Conservation (phyloP, 352 stramenopile species). For the Aphanomyces astaci region DNA sequence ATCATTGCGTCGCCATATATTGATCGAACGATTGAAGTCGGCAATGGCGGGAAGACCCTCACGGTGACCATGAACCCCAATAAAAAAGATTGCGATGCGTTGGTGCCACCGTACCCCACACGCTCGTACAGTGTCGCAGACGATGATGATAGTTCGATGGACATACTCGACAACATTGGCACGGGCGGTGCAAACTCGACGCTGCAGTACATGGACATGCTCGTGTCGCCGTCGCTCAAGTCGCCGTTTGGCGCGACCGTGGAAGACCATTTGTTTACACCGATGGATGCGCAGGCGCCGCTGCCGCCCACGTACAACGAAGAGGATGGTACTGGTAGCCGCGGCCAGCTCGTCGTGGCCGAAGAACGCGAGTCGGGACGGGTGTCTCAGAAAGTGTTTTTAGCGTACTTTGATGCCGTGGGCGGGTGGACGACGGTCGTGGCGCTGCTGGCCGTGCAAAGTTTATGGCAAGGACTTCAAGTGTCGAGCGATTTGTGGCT, state of each 20-base stretch:
- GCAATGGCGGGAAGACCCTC: constrained; percentile 28
- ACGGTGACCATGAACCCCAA: constrained; percentile 12
- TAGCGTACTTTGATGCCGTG: constrained; percentile 37
- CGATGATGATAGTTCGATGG: neutral
- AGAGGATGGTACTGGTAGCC: constrained; percentile 16
- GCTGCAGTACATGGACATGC: constrained; percentile 7
- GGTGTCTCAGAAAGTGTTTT: constrained; percentile 57
- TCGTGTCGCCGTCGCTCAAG: constrained; percentile 17
- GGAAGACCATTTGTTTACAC: constrained; percentile 26
- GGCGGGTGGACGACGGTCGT: constrained; percentile 24
- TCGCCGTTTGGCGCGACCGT: constrained; percentile 14
- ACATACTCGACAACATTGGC: neutral
- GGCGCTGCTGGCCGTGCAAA: constrained; percentile 17
- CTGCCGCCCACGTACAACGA: constrained; percentile 1
- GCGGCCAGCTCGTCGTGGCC: constrained; percentile 41
- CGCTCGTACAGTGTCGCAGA: neutral
- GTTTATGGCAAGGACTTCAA: constrained; percentile 29
- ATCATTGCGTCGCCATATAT: constrained; percentile 34
- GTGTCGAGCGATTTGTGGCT: constrained; percentile 30
- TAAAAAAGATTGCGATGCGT: neutral
- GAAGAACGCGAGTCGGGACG: constrained; percentile 63
- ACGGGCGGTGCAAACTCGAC: neutral
- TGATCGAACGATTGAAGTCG: constrained; percentile 38
- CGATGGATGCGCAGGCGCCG: constrained; percentile 19
- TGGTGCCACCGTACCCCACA: neutral